Base-by-base conservation (phyloP, 2,329 filamentous ascomycete species). In the Scopulariopsis brevicaulis region DNA sequence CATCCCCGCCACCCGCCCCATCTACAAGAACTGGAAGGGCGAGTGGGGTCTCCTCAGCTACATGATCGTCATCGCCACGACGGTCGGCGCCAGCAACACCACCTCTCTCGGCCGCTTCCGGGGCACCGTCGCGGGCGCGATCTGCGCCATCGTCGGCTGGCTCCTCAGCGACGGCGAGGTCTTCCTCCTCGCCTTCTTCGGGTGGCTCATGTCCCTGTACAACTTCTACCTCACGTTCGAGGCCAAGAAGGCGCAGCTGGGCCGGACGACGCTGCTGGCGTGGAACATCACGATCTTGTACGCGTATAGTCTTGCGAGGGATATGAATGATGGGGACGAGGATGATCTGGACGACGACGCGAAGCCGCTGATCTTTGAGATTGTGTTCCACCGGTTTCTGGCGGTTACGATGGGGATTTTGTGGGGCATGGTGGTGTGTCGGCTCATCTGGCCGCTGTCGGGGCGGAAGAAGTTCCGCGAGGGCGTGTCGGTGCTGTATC, bases 61-160 rank as follows among this genome's bases (percentile, higher is more conserved):
- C 75, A 97, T 97, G 93, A 85, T 97, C 67, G 94, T 99, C 25
- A 96, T 92, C 68, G 91, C 89, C 43, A 97, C 96, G 91, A 99
- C 93, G 0, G 93, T 96, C 24, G 94, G 94, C 32, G 91, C 94
- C 8, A 90, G 91, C 25, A 99, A 97, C 70, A 96, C 93, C 1
- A 96, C 93, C 0, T 92, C 91, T 4, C 84, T 85, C 66, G 85
- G 92, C 54, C 85, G 94, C 64, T 93, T 97, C 67, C 77, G 90
- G 10, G 94, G 93, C 59, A 99, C 93, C 1, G 78, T 90, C 37
- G 77, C 95, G 43, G 94, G 94, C 20, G 91, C 90, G 7, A 68
- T 80, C 1, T 86, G 86, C 62, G 89, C 93, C 0, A 79, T 92
- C 35, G 63, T 87, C 12, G 84, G 88, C 53, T 99, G 94, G 94